phyloP scores from a whole-genome alignment of 2,329 filamentous ascomycete genomes.

The Xylariaceae sp. region DNA sequence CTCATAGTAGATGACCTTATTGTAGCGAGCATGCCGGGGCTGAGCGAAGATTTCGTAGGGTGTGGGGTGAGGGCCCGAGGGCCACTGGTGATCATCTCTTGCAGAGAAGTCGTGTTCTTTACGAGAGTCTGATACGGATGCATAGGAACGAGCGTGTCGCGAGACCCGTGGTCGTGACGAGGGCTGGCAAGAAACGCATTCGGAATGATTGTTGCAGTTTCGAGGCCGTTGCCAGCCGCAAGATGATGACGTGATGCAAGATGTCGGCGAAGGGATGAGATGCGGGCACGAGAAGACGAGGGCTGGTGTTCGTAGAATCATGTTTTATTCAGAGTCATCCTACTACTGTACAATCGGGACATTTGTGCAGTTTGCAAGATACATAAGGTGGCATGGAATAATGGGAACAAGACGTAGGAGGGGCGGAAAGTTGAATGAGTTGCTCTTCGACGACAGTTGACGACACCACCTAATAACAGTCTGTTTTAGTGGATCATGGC shows the following conservation, averaged over 20 bases:
- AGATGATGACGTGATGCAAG: constrained; percentile 26
- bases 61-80: constrained; percentile 54
- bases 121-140: constrained; percentile 21
- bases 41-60: constrained; percentile 83
- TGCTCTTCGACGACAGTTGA: too few species aligned
- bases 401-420: too few species aligned
- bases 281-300: constrained; percentile 23
- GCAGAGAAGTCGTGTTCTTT: constrained; percentile 18
- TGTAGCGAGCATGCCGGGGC: constrained; percentile 62
- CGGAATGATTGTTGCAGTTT: constrained; percentile 4
- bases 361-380: too few species aligned
- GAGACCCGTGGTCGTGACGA: not conserved
- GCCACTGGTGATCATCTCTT: constrained; percentile 38
- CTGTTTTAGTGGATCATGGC: too few species aligned
- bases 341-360: too few species aligned
- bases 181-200: too few species aligned
- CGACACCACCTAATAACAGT: too few species aligned
- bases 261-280: constrained; percentile 17
- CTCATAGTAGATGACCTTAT: constrained; percentile 80
- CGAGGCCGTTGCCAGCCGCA: constrained; percentile 9
- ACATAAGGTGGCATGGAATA: too few species aligned
- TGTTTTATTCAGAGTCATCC: constrained; percentile 13
- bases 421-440: too few species aligned
- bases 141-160: constrained; percentile 19
- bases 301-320: constrained; percentile 29